These are phyloP conservation scores for Nadsonia fulvescens DNA, from an alignment of 805 yeast species.

Conservation along the genomic window DNA sequence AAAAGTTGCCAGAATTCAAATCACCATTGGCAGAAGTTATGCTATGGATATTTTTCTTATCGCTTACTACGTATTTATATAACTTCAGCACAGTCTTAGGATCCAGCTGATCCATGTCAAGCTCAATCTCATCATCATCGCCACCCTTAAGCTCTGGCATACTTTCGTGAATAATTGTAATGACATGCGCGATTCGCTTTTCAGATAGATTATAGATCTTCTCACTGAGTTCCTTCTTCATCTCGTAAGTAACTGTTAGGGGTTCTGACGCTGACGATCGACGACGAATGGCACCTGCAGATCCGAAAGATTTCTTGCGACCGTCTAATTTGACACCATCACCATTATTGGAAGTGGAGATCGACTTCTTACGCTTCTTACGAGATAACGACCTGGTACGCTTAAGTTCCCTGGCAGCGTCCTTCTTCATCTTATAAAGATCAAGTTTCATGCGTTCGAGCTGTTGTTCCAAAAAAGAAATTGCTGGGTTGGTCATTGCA, in stretches of 20 bases:
- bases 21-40: constrained; percentile 4
- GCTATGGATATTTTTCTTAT: constrained; percentile 3
- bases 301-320: constrained; percentile 6
- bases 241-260: constrained; percentile 61
- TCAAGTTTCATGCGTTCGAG: constrained; percentile 71
- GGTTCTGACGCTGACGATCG: constrained; percentile 13
- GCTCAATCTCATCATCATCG: constrained; percentile 80
- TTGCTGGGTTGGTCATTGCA: constrained; percentile 71
- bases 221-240: constrained; percentile 88
- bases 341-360: constrained; percentile 3
- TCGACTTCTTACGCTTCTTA: constrained; percentile 15
- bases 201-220: constrained; percentile 58
- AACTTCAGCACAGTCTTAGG: constrained; percentile 65
- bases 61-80: constrained; percentile 57
- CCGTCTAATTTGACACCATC: too few species aligned
- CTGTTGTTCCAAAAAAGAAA: constrained; percentile 75
- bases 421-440: constrained; percentile 63
- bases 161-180: constrained; percentile 68
- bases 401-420: constrained; percentile 9
- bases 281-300: constrained; percentile 5
- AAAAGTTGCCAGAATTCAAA: not conserved
- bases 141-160: constrained; percentile 38
- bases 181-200: constrained; percentile 63
- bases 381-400: constrained; percentile 30
- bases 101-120: constrained; percentile 86